phyloP scores from a whole-genome alignment of 2,329 filamentous ascomycete species.

The Cytospora chrysosperma region DNA sequence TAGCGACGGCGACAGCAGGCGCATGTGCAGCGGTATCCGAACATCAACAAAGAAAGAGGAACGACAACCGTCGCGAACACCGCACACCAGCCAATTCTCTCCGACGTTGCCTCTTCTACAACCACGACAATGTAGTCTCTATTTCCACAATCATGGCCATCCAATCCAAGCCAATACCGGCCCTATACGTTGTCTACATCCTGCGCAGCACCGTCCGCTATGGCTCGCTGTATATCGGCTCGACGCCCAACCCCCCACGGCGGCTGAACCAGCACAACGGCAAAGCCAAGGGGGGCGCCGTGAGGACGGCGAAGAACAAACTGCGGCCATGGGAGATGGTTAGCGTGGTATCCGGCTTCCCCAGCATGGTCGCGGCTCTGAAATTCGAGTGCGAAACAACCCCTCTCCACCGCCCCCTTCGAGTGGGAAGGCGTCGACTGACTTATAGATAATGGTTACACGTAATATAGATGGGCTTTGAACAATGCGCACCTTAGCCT shows the following conservation, averaged over 20 bases:
- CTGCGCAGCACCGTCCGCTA: conserved; percentile 77
- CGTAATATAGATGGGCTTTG: conserved; percentile 75
- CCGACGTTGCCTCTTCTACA: too few species aligned
- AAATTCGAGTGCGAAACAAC: conserved; percentile 79
- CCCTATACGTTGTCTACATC: conserved; percentile 91
- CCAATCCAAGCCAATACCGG: conserved; percentile 64
- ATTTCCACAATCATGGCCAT: conserved; percentile 39
- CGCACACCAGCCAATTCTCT: too few species aligned
- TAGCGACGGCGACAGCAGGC: neutral
- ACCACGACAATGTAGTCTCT: conserved; percentile 12
- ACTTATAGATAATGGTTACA: neutral
- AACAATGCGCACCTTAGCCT: conserved; percentile 79
- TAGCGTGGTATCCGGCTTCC: conserved; percentile 82
- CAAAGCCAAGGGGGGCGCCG: conserved; percentile 74
- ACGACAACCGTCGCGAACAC: neutral
- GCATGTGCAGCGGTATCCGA: neutral
- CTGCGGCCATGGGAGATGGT: conserved; percentile 91
- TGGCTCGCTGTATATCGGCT: conserved; percentile 80
- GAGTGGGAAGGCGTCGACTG: neutral
- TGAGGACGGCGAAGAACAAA: conserved; percentile 64
- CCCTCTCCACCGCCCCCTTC: neutral
- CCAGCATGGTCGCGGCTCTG: conserved; percentile 79
- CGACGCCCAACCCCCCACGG: conserved; percentile 82
- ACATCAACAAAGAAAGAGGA: conserved; percentile 11
- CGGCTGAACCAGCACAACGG: conserved; percentile 94